phyloP scores from a whole-genome alignment of 805 yeast genomes.

The Ogataea pilisensis region DNA sequence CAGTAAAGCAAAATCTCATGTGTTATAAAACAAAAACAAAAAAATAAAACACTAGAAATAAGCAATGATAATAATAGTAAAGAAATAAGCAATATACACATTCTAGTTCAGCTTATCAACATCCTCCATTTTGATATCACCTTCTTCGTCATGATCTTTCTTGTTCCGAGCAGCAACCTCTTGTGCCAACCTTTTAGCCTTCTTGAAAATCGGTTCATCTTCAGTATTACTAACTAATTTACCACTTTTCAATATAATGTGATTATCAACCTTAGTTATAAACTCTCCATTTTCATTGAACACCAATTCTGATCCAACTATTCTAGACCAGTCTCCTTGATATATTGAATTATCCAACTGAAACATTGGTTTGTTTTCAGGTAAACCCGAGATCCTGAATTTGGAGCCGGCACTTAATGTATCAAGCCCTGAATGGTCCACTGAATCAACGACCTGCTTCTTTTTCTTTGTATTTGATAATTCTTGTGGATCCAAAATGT shows the following conservation, averaged over 20 bases:
- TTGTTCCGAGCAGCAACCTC: constrained; percentile 7
- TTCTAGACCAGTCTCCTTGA: constrained; percentile 70
- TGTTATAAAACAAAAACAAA: constrained; percentile 1
- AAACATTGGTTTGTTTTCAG: constrained; percentile 50
- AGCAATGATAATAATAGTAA: no score
- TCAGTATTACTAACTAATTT: constrained; percentile 23
- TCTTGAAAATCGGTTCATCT: constrained; percentile 20
- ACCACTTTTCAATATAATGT: constrained; percentile 29
- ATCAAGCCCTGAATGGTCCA: constrained; percentile 4
- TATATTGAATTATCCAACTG: constrained; percentile 57
- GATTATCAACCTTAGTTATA: constrained; percentile 28
- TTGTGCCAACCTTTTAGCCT: constrained; percentile 23
- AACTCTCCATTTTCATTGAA: constrained; percentile 34
- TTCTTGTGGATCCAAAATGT: constrained; percentile 1
- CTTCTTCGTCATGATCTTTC: constrained; percentile 1
- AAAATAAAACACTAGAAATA: no score
- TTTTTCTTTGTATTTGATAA: not conserved
- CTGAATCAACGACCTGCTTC: constrained; percentile 7
- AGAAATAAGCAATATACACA: no score
- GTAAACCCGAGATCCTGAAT: constrained; percentile 53
- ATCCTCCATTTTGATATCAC: constrained; percentile 8
- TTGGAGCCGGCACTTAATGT: constrained; percentile 4
- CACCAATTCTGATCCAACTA: constrained; percentile 68
- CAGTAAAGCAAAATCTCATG: not conserved
- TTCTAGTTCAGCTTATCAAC: not conserved